Conservation (phyloP, 495 filamentous ascomycete species). For the Talaromyces nanjingensis region DNA sequence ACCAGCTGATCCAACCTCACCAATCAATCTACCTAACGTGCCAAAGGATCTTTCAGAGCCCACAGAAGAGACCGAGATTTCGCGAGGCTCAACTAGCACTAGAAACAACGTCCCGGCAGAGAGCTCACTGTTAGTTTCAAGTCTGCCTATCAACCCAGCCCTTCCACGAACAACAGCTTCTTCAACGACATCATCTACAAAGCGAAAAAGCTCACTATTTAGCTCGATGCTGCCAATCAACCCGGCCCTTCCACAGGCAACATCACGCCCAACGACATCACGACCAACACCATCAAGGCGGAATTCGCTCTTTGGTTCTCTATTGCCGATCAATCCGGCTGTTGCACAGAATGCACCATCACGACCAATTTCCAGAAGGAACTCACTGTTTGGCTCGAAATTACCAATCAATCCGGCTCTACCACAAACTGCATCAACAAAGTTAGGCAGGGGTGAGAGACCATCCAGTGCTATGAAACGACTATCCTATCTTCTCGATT, state of each 20-base stretch:
- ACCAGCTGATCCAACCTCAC: neutral
- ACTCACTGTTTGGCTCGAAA: neutral
- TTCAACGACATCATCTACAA: slow-evolving; percentile 13
- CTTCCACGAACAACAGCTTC: slow-evolving; percentile 7
- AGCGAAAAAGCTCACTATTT: slow-evolving; percentile 8
- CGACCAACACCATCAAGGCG: neutral
- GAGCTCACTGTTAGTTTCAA: slow-evolving; percentile 12
- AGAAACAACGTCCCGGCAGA: neutral
- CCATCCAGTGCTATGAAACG: neutral
- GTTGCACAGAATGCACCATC: slow-evolving; percentile 11
- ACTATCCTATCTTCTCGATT: slow-evolving; percentile 21
- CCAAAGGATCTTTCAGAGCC: neutral
- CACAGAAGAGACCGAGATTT: slow-evolving; percentile 9
- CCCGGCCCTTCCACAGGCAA: neutral
- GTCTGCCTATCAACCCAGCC: slow-evolving; percentile 15
- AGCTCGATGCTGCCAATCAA: neutral
- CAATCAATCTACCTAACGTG: neutral
- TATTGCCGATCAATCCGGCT: slow-evolving; percentile 13
- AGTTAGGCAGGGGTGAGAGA: neutral
- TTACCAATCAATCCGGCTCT: slow-evolving; percentile 8
- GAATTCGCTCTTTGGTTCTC: slow-evolving; percentile 10
- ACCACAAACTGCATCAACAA: neutral
- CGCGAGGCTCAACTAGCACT: neutral
- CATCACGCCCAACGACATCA: neutral
- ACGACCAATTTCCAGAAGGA: neutral